A percentile compares a stretch with the other conserved stretches of the same genome.
Conservation (phyloP, 257 asterid genomes). For the Voacanga thouarsii region DNA sequence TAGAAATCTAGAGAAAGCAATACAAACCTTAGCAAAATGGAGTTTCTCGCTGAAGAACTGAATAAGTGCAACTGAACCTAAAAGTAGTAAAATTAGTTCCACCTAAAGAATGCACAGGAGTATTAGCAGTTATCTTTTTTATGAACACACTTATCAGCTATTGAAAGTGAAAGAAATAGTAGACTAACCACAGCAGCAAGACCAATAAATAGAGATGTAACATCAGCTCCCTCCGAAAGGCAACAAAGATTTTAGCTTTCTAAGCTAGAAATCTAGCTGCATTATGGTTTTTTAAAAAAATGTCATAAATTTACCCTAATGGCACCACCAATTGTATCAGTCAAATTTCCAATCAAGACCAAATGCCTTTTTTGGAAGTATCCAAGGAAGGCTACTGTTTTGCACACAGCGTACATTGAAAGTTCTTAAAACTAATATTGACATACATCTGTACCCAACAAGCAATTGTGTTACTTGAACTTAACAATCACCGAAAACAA, state of each 20-base stretch:
- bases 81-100: conserved; percentile 73
- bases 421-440: not conserved
- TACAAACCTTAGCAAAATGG: conserved; percentile 75
- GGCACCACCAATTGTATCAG: conserved; percentile 37
- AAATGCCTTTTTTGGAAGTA: conserved; percentile 52
- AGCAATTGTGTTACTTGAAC: conserved; percentile 20
- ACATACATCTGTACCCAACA: conserved; percentile 62
- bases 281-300: not conserved
- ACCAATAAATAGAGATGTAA: conserved; percentile 54
- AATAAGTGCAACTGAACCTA: conserved; percentile 80
- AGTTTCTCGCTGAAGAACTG: conserved; percentile 83
- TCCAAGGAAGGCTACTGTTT: conserved; percentile 95
- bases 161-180: not conserved
- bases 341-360: conserved; percentile 35
- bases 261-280: not conserved
- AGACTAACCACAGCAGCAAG: conserved; percentile 74
- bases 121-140: conserved; percentile 14
- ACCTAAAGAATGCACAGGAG: conserved; percentile 39
- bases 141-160: not conserved
- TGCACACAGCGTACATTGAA: conserved; percentile 30
- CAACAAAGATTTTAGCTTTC: not conserved
- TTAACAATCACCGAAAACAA: conserved; percentile 13
- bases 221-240: conserved; percentile 53
- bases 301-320: conserved; percentile 24
- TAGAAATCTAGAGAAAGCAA: not conserved